Evolutionary conservation across 2,329 filamentous ascomycete genomes (phyloP).

Genomic region (Stachybotrys echinatus): DNA sequence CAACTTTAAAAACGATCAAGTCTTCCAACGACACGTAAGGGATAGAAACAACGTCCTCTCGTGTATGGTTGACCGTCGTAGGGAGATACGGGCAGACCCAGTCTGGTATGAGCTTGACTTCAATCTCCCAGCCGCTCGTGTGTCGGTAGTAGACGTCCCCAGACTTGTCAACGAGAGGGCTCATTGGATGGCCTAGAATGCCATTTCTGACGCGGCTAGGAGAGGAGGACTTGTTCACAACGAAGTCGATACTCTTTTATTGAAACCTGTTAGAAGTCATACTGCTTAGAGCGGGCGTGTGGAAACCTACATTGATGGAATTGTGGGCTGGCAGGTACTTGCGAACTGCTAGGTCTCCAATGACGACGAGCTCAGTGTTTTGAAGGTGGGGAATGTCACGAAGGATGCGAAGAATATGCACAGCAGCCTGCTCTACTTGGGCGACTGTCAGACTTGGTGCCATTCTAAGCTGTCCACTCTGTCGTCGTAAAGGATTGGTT

Average conservation of each 20-base stretch:
- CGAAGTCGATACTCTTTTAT: conserved; percentile 19
- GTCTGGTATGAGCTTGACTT: conserved; percentile 22
- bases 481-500: neutral
- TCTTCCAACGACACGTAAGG: conserved; percentile 20
- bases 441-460: neutral
- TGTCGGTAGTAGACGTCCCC: conserved; percentile 17
- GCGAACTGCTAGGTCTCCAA: conserved; percentile 18
- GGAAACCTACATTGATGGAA: conserved; percentile 11
- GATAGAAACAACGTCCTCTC: conserved; percentile 12
- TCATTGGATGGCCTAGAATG: conserved; percentile 21
- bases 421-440: conserved; percentile 63
- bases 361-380: conserved; percentile 19
- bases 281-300: neutral
- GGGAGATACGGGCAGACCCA: conserved; percentile 22
- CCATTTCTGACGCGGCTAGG: conserved; percentile 20
- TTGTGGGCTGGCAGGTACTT: conserved; percentile 16
- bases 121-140: conserved; percentile 18
- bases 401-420: conserved; percentile 92
- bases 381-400: conserved; percentile 18
- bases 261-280: neutral
- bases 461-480: conserved; percentile 11
- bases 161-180: conserved; percentile 17
- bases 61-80: conserved; percentile 13
- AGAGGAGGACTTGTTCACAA: conserved; percentile 22
- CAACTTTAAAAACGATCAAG: conserved; percentile 20